Percentiles rank a stretch among this genome's conserved stretches.
Evolutionary conservation across 768 basidiomycete genomes (phyloP).

Genomic region (Artomyces pyxidatus): DNA sequence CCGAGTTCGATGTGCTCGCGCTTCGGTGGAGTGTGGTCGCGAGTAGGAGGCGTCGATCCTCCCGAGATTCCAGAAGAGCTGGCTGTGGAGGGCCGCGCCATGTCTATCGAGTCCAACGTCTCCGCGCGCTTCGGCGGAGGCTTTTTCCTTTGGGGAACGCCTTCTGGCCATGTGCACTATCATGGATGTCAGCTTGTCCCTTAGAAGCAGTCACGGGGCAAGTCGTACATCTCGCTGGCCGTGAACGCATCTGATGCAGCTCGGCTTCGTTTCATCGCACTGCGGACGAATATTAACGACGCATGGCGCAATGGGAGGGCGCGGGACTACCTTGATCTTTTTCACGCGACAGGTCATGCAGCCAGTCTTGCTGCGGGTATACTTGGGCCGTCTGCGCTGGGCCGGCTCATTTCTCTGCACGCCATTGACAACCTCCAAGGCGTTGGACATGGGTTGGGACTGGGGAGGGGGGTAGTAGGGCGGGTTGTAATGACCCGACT

Average conservation of each 20-base stretch:
- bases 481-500: slow-evolving; percentile 21
- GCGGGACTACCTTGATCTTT: slow-evolving; percentile 76
- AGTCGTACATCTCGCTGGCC: slow-evolving; percentile 70
- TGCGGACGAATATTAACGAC: slow-evolving; percentile 21
- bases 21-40: slow-evolving; percentile 57
- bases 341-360: slow-evolving; percentile 90
- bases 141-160: slow-evolving; percentile 65
- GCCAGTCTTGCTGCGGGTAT: slow-evolving; percentile 89
- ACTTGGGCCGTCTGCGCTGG: slow-evolving; percentile 82
- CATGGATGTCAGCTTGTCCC: background rate
- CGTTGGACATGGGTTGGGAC: slow-evolving; percentile 33
- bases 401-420: slow-evolving; percentile 43
- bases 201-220: background rate
- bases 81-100: slow-evolving; percentile 63
- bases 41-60: slow-evolving; percentile 62
- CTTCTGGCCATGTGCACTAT: slow-evolving; percentile 82
- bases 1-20: slow-evolving; percentile 34
- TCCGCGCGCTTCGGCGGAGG: slow-evolving; percentile 38
- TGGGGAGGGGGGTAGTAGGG: slow-evolving; percentile 26
- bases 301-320: background rate
- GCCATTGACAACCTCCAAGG: slow-evolving; percentile 29
- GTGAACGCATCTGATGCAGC: slow-evolving; percentile 79
- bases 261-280: slow-evolving; percentile 90
- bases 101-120: slow-evolving; percentile 33
- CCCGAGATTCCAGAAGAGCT: slow-evolving; percentile 68